Evolutionary conservation across 202 grass and related monocot species (phyloP).

Genomic region (Miscanthus sacchariflorus): DNA sequence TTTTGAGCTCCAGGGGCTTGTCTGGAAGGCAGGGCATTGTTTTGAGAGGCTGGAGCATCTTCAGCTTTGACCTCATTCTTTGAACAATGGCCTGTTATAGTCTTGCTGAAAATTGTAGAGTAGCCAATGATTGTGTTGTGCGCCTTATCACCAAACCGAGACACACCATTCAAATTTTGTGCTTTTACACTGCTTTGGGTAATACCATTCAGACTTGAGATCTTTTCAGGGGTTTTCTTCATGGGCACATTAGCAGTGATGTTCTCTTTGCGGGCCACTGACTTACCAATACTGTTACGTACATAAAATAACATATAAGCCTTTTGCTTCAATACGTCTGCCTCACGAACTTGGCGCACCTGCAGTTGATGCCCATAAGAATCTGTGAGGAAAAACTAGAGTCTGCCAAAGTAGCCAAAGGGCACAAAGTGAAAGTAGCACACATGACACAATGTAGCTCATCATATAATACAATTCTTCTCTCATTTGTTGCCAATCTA

Average conservation of each 20-base stretch:
- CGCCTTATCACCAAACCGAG: conserved; percentile 34
- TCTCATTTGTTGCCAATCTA: conserved; percentile 17
- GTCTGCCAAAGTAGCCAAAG: background rate
- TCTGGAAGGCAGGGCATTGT: background rate
- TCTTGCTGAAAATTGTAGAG: conserved; percentile 26
- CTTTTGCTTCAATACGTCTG: conserved; percentile 84
- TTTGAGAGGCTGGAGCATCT: conserved; percentile 22
- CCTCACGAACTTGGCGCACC: conserved; percentile 93
- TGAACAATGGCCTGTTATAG: conserved; percentile 11
- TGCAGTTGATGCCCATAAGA: conserved; percentile 49
- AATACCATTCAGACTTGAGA: conserved; percentile 51
- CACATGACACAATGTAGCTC: background rate
- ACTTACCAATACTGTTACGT: conserved; percentile 70
- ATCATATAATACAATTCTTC: background rate
- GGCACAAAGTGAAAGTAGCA: conserved; percentile 31
- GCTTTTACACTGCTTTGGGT: conserved; percentile 28
- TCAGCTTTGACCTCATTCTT: conserved; percentile 47
- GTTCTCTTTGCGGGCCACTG: conserved; percentile 41
- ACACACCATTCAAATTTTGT: conserved; percentile 39
- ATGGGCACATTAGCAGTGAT: conserved; percentile 41
- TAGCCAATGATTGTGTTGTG: conserved; percentile 31
- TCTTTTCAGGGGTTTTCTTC: conserved; percentile 56
- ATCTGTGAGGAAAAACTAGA: conserved; percentile 29
- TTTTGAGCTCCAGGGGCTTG: conserved; percentile 27
- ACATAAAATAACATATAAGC: conserved; percentile 99